Conservation (phyloP, 163 green algal genomes). For the Prototheca stagnorum region DNA sequence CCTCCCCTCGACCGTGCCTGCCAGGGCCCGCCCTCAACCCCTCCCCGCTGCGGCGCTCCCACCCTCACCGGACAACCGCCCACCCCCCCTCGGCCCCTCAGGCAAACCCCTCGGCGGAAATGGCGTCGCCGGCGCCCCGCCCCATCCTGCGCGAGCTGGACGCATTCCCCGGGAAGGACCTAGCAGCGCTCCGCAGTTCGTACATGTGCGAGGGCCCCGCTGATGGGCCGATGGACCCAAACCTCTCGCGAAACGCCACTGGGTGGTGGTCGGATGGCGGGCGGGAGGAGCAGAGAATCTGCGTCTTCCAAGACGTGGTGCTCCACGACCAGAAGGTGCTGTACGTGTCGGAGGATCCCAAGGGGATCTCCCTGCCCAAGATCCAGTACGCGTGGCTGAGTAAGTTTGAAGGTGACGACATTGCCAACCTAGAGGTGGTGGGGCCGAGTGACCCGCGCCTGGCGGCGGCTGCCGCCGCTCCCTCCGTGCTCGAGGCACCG, state of each 20-base stretch:
- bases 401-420: constrained; percentile 5
- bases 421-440: not conserved
- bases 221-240: too few species aligned
- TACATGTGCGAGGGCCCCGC: not conserved
- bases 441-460: not conserved
- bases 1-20: too few species aligned
- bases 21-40: too few species aligned
- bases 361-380: not conserved
- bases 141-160: too few species aligned
- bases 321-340: constrained; percentile 2
- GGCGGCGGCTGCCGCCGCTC: not conserved
- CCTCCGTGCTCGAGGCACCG: constrained; percentile 1
- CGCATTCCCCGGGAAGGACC: too few species aligned
- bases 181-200: not conserved
- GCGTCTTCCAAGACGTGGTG: constrained; percentile 7
- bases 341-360: constrained; percentile 3
- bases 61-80: too few species aligned
- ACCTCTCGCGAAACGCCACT: too few species aligned
- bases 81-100: too few species aligned
- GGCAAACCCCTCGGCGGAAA: too few species aligned
- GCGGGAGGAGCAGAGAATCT: constrained; percentile 7
- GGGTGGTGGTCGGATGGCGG: too few species aligned
- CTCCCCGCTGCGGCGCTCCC: too few species aligned
- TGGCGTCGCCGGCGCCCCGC: too few species aligned
- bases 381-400: constrained; percentile 14